Evolutionary conservation across 2,329 filamentous ascomycete genomes (phyloP).

Genomic region (Rhinocladiella mackenziei): DNA sequence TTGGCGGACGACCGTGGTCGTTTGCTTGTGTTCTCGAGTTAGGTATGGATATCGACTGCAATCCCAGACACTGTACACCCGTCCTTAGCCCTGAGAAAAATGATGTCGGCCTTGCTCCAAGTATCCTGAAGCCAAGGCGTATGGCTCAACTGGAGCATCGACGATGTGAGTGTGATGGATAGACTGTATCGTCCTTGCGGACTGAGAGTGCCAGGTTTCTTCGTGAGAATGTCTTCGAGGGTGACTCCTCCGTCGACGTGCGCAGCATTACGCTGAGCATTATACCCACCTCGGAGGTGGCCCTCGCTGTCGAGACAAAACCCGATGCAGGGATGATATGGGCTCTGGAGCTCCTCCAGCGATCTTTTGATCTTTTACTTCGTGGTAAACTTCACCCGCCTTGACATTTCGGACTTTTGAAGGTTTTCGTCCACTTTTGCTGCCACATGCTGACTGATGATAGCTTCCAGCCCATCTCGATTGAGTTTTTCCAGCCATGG

Average conservation of each 20-base stretch:
- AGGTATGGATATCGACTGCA: not conserved
- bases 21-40: not conserved
- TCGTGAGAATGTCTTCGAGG: not conserved
- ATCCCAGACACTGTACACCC: not conserved
- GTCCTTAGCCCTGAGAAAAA: not conserved
- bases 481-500: not conserved
- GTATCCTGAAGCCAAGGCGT: not conserved
- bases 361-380: not conserved
- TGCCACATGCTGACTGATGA: not conserved
- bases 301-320: not conserved
- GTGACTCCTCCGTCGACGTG: not conserved
- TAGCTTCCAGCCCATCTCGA: not conserved
- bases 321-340: not conserved
- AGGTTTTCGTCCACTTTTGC: not conserved
- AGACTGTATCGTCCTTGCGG: not conserved
- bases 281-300: not conserved
- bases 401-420: not conserved
- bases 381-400: not conserved
- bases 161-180: not conserved
- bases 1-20: not conserved
- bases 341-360: not conserved
- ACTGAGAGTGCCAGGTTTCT: not conserved
- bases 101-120: not conserved
- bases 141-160: not conserved
- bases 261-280: not conserved